Conservation (phyloP, 2,329 filamentous ascomycete species). For the Cytospora leucostoma region DNA sequence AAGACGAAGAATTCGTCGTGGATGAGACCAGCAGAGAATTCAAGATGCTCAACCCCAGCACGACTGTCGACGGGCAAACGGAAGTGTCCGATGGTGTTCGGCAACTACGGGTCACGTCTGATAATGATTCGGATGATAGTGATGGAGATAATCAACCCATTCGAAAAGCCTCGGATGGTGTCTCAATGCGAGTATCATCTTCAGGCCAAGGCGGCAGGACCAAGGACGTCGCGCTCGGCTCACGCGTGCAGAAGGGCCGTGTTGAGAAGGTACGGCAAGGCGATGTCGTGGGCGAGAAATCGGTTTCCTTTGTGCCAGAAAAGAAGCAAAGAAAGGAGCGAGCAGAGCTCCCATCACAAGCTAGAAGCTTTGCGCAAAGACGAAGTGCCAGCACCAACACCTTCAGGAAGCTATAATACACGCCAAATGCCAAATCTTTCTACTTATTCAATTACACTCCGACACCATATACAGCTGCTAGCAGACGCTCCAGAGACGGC, state of each 20-base stretch:
- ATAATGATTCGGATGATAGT: conserved; percentile 43
- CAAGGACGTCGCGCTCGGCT: conserved; percentile 59
- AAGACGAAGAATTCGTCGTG: conserved; percentile 89
- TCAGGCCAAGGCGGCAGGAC: conserved; percentile 61
- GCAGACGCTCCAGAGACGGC: neutral
- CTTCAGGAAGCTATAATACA: conserved; percentile 64
- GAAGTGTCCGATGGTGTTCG: conserved; percentile 31
- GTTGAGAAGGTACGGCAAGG: conserved; percentile 46
- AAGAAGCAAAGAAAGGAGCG: conserved; percentile 53
- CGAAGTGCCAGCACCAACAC: conserved; percentile 77
- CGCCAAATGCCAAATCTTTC: neutral
- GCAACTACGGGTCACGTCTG: conserved; percentile 43
- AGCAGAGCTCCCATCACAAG: conserved; percentile 37
- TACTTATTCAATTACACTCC: neutral
- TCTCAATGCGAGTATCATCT: conserved; percentile 69
- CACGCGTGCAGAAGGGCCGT: conserved; percentile 55
- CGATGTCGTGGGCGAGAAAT: conserved; percentile 62
- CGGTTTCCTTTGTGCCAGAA: conserved; percentile 72
- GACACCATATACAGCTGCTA: neutral
- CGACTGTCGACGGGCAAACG: conserved; percentile 50
- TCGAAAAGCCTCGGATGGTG: conserved; percentile 38
- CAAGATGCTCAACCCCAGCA: conserved; percentile 85
- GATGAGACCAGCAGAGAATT: conserved; percentile 91
- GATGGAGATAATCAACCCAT: conserved; percentile 40
- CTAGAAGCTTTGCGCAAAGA: conserved; percentile 48